phyloP scores from a whole-genome alignment of 2,329 filamentous ascomycete species.

The Hypoxylon sp. region DNA sequence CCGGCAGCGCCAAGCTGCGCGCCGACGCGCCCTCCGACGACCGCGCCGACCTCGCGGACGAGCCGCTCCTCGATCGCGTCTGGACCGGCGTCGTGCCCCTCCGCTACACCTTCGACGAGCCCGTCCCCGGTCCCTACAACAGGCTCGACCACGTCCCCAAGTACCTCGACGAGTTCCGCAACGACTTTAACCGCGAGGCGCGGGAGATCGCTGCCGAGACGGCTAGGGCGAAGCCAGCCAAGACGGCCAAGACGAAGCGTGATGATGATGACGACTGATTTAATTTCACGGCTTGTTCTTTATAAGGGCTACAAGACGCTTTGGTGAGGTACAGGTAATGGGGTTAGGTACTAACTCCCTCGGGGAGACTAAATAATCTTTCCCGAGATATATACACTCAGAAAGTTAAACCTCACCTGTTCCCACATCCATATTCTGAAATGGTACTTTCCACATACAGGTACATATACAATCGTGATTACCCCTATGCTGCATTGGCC shows the following conservation, averaged over 20 bases:
- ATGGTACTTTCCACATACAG: too few relatives aligned
- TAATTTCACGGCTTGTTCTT: background rate
- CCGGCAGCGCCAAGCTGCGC: slow-evolving; percentile 79
- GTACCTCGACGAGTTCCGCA: slow-evolving; percentile 61
- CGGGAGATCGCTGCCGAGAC: slow-evolving; percentile 37
- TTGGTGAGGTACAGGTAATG: too few relatives aligned
- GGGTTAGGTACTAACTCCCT: too few relatives aligned
- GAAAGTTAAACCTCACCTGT: too few relatives aligned
- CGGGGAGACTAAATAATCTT: too few relatives aligned
- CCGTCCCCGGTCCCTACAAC: slow-evolving; percentile 68
- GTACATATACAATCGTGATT: background rate
- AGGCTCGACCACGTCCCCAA: slow-evolving; percentile 64
- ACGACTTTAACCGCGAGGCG: slow-evolving; percentile 47
- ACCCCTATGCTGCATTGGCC: background rate
- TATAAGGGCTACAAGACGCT: too few relatives aligned
- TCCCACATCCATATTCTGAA: too few relatives aligned
- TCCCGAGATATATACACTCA: too few relatives aligned
- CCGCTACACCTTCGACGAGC: slow-evolving; percentile 68
- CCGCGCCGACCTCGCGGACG: slow-evolving; percentile 56
- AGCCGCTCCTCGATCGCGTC: slow-evolving; percentile 50
- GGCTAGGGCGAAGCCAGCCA: slow-evolving; percentile 30
- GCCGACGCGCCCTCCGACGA: slow-evolving; percentile 68
- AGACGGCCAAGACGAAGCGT: slow-evolving; percentile 34
- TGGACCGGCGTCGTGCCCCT: slow-evolving; percentile 70
- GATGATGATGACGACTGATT: slow-evolving; percentile 28